phyloP scores from a whole-genome alignment of 164 flowering plant genomes.

The Saururus chinensis region DNA sequence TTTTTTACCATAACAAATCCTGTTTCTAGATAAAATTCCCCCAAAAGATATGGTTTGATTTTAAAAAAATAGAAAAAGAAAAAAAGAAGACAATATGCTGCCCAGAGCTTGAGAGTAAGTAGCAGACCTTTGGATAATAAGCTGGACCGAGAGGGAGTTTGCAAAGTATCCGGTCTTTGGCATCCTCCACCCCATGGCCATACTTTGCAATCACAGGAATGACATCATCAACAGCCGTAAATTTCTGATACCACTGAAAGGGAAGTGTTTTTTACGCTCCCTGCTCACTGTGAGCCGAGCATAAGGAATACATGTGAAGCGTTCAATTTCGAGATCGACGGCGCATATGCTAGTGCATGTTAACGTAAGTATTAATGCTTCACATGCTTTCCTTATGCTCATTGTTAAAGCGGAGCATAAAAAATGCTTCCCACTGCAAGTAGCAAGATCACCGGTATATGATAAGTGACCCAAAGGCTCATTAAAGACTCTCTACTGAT shows the following conservation, averaged over 20 bases:
- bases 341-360: too few relatives aligned
- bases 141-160: slow-evolving; percentile 93
- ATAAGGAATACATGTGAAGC: too few relatives aligned
- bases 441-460: not conserved
- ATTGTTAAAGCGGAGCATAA: too few relatives aligned
- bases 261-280: too few relatives aligned
- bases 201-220: slow-evolving; percentile 97
- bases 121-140: slow-evolving; percentile 75
- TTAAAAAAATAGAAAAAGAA: too few relatives aligned
- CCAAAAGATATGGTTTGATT: not conserved
- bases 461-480: not conserved
- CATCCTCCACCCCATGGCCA: slow-evolving; percentile 93
- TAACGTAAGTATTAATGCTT: too few relatives aligned
- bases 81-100: not conserved
- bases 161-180: slow-evolving; percentile 87
- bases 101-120: not conserved
- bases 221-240: slow-evolving; percentile 81
- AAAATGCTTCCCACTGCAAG: too few relatives aligned
- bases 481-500: not conserved
- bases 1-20: too few relatives aligned
- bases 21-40: too few relatives aligned
- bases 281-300: too few relatives aligned
- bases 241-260: slow-evolving; percentile 96
- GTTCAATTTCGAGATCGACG: too few relatives aligned
- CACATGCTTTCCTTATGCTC: too few relatives aligned